Evolutionary conservation across 208 protist genomes (phyloP), one percentile per base, ranked within the genome.

Genomic region (Herpetomonas tarakana): DNA sequence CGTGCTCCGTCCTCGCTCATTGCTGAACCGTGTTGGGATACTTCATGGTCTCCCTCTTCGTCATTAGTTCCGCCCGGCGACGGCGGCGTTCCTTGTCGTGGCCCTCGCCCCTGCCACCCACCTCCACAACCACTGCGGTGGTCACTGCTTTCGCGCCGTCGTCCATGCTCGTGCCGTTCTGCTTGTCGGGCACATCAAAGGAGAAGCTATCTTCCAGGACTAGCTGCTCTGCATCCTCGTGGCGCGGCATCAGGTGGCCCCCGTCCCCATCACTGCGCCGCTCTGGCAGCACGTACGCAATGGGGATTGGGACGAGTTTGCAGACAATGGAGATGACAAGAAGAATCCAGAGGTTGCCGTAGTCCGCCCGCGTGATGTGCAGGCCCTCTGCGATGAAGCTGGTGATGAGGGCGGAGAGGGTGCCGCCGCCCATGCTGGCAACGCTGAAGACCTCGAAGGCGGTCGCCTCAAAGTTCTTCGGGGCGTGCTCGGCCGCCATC

Each of bases 401-500:
- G 16, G 72, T 84, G 24, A 77, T 35, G 31, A 74, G n/a, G 4
- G 67, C 38, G 4, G 72, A 79, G 31, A 79, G 46, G 12, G 66
- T 72, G 39, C 73, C 68, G 28, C 77, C 77, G 25, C 44, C 58
- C 16, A 78, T 76, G 52, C 61, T 65, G 19, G 70, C 64, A 4
- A 77, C 68, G 35, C 68, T 76, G 65, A 84, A 80, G 11, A 84
- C 60, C 25, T 84, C 78, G 19, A 84, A 76, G 3, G 66, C 54
- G 19, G 69, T 81, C 22, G 69, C 69, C 63, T 79, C 69, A 28
- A 80, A 81, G 55, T 54, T 58, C 58, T 66, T 71, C 29, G 78
- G 78, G n/a, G 73, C 64, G 65, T 78, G 74, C 57, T 84, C 78
- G 22, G 78, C 71, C 16, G 78, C 78, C 62, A 84, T 70, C 7